Percentiles rank a stretch among this genome's conserved stretches.
These are phyloP conservation scores for Penicillium sp. DNA, from an alignment of 2,329 filamentous ascomycete species.

Conservation along the genomic window DNA sequence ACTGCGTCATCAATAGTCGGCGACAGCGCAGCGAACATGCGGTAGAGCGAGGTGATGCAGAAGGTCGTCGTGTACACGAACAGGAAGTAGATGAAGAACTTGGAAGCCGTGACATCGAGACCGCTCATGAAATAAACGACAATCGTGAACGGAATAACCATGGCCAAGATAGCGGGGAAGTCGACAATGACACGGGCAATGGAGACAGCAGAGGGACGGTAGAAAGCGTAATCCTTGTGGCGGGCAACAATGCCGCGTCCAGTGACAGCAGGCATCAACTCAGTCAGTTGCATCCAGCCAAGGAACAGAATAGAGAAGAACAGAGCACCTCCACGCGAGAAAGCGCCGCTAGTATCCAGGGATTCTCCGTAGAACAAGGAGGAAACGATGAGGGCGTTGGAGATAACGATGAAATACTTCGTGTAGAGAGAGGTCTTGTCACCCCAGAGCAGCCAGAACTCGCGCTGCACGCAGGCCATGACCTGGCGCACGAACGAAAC, in stretches of 20 bases:
- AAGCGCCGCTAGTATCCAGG: conserved; percentile 59
- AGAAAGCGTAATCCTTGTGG: conserved; percentile 67
- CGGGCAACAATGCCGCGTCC: conserved; percentile 67
- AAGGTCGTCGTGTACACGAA: conserved; percentile 64
- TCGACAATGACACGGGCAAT: conserved; percentile 63
- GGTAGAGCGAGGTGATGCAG: conserved; percentile 62
- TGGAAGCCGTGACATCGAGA: conserved; percentile 57
- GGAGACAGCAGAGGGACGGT: conserved; percentile 64
- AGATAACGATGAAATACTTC: conserved; percentile 74
- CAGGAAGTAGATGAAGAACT: conserved; percentile 65
- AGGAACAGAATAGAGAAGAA: conserved; percentile 68
- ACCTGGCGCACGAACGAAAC: conserved; percentile 72
- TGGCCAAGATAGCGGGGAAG: conserved; percentile 57
- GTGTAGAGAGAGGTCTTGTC: conserved; percentile 73
- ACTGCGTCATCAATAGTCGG: conserved; percentile 65
- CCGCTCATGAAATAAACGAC: conserved; percentile 65
- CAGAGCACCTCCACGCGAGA: conserved; percentile 59
- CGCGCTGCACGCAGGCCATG: conserved; percentile 57
- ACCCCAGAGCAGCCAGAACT: conserved; percentile 75
- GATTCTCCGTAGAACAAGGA: conserved; percentile 72
- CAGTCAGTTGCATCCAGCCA: conserved; percentile 70
- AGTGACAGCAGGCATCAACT: conserved; percentile 73
- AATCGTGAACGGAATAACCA: conserved; percentile 59
- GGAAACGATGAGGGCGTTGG: conserved; percentile 71
- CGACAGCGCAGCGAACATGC: conserved; percentile 63